phyloP scores from a whole-genome alignment of 352 stramenopile species.

The Globisporangium apiculatum region DNA sequence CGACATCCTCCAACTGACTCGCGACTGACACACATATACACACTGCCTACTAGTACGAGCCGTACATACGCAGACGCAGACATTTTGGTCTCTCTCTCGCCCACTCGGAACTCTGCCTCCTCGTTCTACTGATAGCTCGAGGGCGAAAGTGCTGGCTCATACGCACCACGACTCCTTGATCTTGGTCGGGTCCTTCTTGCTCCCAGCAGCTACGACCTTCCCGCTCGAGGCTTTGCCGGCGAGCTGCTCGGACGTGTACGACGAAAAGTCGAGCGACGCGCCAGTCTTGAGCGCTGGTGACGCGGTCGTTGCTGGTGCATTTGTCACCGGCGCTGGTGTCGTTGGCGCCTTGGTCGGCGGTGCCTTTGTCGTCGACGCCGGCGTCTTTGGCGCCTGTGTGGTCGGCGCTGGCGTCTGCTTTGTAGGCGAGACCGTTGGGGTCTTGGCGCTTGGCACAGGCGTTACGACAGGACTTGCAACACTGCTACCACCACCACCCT shows the following conservation, averaged over 20 bases:
- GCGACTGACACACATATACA: too few relatives aligned
- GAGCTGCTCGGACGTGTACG: slow-evolving; percentile 9
- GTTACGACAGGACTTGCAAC: slow-evolving; percentile 1
- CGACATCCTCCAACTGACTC: too few relatives aligned
- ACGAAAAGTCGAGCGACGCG: slow-evolving; percentile 6
- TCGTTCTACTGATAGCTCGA: too few relatives aligned
- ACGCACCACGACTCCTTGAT: slow-evolving; percentile 4
- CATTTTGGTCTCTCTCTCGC: not conserved
- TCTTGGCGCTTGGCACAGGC: slow-evolving; percentile 4
- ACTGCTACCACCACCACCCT: slow-evolving; percentile 10
- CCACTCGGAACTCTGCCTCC: not conserved
- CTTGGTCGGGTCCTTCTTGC: not conserved
- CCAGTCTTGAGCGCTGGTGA: not conserved
- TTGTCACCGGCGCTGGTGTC: slow-evolving; percentile 1
- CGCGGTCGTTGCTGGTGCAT: slow-evolving; percentile 3
- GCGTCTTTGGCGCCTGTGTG: slow-evolving; percentile 1
- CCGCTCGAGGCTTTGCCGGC: not conserved
- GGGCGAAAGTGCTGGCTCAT: not conserved
- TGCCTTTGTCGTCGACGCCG: slow-evolving; percentile 1
- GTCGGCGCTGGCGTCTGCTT: slow-evolving; percentile 7
- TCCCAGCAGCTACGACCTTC: not conserved
- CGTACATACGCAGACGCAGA: too few relatives aligned
- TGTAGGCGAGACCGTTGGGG: slow-evolving; percentile 3
- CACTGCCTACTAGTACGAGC: too few relatives aligned
- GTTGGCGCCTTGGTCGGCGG: slow-evolving; percentile 3